A percentile compares a stretch with the other conserved stretches of the same genome.
Conservation (phyloP, 1,284 basidiomycete species). For the Heterobasidion irregulare region DNA sequence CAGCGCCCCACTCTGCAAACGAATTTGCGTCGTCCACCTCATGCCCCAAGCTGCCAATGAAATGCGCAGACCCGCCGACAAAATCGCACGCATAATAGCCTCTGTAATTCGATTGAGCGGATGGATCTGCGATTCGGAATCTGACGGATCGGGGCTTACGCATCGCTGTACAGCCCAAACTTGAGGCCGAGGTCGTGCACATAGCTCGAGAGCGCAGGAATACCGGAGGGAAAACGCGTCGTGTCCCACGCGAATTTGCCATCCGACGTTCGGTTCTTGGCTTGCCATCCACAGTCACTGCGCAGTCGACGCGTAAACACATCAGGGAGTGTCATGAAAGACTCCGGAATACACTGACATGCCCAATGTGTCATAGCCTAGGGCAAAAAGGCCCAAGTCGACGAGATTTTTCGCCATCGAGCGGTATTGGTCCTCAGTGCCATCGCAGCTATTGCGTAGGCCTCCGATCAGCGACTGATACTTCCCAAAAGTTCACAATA, state of each 20-base stretch:
- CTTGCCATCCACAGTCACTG: slow-evolving; percentile 37
- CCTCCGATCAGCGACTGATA: neutral
- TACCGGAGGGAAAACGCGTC: slow-evolving; percentile 28
- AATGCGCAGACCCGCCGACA: neutral
- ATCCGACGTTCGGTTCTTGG: slow-evolving; percentile 26
- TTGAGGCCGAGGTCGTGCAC: slow-evolving; percentile 30
- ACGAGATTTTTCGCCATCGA: neutral
- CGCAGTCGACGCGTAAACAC: neutral
- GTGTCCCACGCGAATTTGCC: slow-evolving; percentile 36
- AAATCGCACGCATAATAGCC: neutral
- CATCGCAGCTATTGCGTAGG: neutral
- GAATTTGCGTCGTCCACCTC: neutral
- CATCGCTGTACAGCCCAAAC: slow-evolving; percentile 35
- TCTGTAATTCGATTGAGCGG: neutral
- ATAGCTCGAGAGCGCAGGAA: slow-evolving; percentile 28
- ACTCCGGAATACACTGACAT: neutral
- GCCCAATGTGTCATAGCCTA: neutral
- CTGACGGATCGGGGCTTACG: slow-evolving; percentile 18
- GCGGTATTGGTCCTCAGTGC: neutral
- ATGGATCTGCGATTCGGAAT: neutral
- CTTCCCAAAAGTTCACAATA: neutral
- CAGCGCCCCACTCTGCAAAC: neutral
- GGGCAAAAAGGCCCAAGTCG: neutral
- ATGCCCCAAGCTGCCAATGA: neutral
- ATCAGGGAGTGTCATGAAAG: neutral